These are phyloP conservation scores for Penicillium diatomitis DNA, from an alignment of 495 filamentous ascomycete genomes.

Conservation along the genomic window DNA sequence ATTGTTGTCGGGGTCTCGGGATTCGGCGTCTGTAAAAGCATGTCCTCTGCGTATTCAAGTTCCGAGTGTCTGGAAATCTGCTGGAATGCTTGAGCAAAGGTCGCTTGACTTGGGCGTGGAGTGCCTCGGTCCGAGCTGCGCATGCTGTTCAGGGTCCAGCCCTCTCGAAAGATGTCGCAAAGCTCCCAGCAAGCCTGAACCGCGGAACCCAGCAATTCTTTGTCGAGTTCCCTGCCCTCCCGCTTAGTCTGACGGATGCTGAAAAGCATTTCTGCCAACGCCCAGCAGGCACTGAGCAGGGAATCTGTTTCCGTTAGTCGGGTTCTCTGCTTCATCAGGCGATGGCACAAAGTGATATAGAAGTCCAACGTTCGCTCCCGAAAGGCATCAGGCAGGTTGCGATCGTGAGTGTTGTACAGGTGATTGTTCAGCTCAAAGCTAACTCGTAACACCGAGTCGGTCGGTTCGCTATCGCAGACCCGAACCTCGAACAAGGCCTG, in stretches of 20 bases:
- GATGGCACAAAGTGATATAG: constrained; percentile 85
- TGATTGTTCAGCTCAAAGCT: constrained; percentile 95
- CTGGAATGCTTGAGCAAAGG: constrained; percentile 49
- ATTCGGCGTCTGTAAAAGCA: constrained; percentile 31
- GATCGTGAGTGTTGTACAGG: constrained; percentile 83
- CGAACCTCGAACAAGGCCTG: constrained; percentile 81
- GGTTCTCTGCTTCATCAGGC: constrained; percentile 85
- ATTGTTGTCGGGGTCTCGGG: constrained; percentile 90
- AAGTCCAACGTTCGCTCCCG: constrained; percentile 85
- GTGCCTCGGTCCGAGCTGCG: constrained; percentile 78
- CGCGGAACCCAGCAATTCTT: constrained; percentile 75
- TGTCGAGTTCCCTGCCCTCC: constrained; percentile 64
- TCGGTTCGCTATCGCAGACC: constrained; percentile 59
- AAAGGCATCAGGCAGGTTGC: constrained; percentile 77
- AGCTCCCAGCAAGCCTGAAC: constrained; percentile 94
- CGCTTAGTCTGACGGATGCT: constrained; percentile 76
- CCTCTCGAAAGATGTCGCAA: constrained; percentile 86
- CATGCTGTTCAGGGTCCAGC: constrained; percentile 82
- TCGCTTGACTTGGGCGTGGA: constrained; percentile 71
- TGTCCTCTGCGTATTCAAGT: constrained; percentile 21
- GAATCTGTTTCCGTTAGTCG: constrained; percentile 69
- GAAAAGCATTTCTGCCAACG: constrained; percentile 87
- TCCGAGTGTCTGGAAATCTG: constrained; percentile 33
- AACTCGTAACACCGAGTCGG: constrained; percentile 78
- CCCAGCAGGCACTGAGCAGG: constrained; percentile 80